Percentiles rank a stretch among this genome's conserved stretches.
phyloP scores from a whole-genome alignment of 129 eudicot species.

The Gnaphalium uliginosum region DNA sequence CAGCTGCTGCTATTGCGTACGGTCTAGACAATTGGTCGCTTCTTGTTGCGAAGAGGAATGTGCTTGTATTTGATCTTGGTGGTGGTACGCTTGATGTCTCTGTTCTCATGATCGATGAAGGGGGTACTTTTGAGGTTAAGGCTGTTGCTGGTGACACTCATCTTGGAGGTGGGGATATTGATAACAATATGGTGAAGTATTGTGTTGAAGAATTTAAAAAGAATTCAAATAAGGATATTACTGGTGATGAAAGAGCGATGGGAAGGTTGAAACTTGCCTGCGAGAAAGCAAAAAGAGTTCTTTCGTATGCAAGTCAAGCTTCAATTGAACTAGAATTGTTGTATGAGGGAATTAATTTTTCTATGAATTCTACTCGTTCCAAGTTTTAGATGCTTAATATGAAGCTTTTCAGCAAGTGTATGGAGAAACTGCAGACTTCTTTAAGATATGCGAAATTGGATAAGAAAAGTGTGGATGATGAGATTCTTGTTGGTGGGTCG shows the following conservation, averaged over 20 bases:
- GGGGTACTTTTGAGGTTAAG: slow-evolving; percentile 5
- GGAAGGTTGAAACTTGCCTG: too few relatives aligned
- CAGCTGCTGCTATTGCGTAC: slow-evolving; percentile 21
- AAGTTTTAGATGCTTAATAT: slow-evolving; percentile 19
- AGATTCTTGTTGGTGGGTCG: too few relatives aligned
- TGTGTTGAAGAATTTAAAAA: slow-evolving; percentile 11
- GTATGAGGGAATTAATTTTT: slow-evolving; percentile 4
- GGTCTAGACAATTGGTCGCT: slow-evolving; percentile 3
- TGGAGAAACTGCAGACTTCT: too few relatives aligned
- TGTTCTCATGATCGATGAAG: background rate
- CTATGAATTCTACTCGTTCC: slow-evolving; percentile 11
- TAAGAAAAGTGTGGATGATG: too few relatives aligned
- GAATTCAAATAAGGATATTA: slow-evolving; percentile 6
- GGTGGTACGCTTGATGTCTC: slow-evolving; percentile 24
- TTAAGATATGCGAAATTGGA: too few relatives aligned
- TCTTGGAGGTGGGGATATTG: slow-evolving; percentile 11
- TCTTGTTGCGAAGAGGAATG: background rate
- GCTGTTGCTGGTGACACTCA: slow-evolving; percentile 20
- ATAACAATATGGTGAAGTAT: background rate
- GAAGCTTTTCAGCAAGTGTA: too few relatives aligned
- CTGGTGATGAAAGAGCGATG: background rate
- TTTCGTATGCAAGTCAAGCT: slow-evolving; percentile 11
- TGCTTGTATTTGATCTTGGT: background rate
- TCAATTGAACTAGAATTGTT: slow-evolving; percentile 6
- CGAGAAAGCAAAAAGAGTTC: background rate